A percentile compares a stretch with the other conserved stretches of the same genome.
Conservation (phyloP, 2,329 filamentous ascomycete species). For the Alternaria brassicae region DNA sequence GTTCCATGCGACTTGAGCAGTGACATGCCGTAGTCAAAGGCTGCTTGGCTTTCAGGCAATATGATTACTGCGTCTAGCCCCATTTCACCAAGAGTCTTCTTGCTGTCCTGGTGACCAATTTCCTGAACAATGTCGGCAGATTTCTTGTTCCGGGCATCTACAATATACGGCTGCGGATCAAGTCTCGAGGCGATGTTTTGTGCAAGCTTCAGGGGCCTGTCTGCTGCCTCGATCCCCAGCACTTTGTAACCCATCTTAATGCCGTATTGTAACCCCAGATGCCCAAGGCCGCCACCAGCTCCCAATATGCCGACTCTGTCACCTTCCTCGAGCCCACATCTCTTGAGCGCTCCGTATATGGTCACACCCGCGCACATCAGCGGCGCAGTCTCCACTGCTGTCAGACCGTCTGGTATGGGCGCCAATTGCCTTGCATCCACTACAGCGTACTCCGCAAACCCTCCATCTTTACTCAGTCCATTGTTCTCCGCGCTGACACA, state of each 20-base stretch:
- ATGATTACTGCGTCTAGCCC: slow-evolving; percentile 58
- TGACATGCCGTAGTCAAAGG: slow-evolving; percentile 57
- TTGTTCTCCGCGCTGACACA: slow-evolving; percentile 46
- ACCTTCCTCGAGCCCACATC: slow-evolving; percentile 39
- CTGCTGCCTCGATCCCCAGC: slow-evolving; percentile 51
- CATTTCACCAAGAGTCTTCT: slow-evolving; percentile 48
- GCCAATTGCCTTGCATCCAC: slow-evolving; percentile 53
- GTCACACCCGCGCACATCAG: slow-evolving; percentile 57
- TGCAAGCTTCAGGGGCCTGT: slow-evolving; percentile 48
- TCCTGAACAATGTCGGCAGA: slow-evolving; percentile 40
- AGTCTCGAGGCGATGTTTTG: slow-evolving; percentile 27
- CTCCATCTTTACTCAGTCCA: slow-evolving; percentile 47
- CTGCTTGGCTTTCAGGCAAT: slow-evolving; percentile 56
- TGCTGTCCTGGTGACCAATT: slow-evolving; percentile 49
- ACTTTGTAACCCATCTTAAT: slow-evolving; percentile 46
- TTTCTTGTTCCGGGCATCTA: slow-evolving; percentile 50
- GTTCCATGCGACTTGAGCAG: slow-evolving; percentile 55
- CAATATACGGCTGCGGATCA: slow-evolving; percentile 43
- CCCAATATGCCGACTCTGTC: slow-evolving; percentile 53
- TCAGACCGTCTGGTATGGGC: slow-evolving; percentile 44
- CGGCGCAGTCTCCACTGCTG: slow-evolving; percentile 49
- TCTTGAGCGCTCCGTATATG: slow-evolving; percentile 52
- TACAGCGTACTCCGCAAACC: slow-evolving; percentile 55
- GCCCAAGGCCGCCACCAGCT: slow-evolving; percentile 46
- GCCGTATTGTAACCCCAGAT: slow-evolving; percentile 42